These are phyloP conservation scores for Aspergillus sp. DNA, from an alignment of 2,329 filamentous ascomycete genomes.

Conservation along the genomic window DNA sequence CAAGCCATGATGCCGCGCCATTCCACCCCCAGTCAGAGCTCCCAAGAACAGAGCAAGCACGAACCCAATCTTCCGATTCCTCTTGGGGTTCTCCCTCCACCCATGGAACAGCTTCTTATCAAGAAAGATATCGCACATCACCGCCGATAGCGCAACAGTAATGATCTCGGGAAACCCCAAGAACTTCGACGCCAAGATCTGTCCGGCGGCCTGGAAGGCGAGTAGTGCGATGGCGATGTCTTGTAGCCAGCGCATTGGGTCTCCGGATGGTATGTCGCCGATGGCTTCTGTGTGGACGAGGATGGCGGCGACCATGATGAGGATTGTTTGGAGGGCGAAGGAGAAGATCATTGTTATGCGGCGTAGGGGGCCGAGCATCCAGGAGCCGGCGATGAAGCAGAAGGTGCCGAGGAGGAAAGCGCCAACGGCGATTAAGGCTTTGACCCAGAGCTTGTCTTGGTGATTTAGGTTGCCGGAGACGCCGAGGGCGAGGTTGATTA, in stretches of 20 bases:
- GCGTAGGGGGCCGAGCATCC: conserved; percentile 17
- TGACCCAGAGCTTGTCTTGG: conserved; percentile 24
- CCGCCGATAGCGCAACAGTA: conserved; percentile 27
- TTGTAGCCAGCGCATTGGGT: conserved; percentile 11
- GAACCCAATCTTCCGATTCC: conserved; percentile 16
- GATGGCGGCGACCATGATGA: conserved; percentile 19
- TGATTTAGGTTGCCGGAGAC: conserved; percentile 13
- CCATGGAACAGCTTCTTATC: conserved; percentile 14
- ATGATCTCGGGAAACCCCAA: conserved; percentile 28
- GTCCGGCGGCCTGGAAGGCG: conserved; percentile 28
- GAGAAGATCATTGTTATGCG: conserved; percentile 24
- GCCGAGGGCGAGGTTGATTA: conserved; percentile 30
- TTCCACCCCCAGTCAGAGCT: conserved; percentile 22
- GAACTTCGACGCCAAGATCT: conserved; percentile 25
- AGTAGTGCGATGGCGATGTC: conserved; percentile 24
- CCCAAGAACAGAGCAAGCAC: conserved; percentile 24
- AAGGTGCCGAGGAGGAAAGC: conserved; percentile 25
- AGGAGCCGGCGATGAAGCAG: conserved; percentile 23
- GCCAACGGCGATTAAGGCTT: conserved; percentile 25
- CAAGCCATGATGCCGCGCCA: conserved; percentile 21
- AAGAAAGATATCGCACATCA: conserved; percentile 13
- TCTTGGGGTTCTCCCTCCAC: conserved; percentile 10
- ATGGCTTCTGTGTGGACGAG: conserved; percentile 16
- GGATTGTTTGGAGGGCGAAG: conserved; percentile 24
- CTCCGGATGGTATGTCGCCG: background rate